Conservation (phyloP, 1,284 basidiomycete genomes). For the Cryptococcus sp. region DNA sequence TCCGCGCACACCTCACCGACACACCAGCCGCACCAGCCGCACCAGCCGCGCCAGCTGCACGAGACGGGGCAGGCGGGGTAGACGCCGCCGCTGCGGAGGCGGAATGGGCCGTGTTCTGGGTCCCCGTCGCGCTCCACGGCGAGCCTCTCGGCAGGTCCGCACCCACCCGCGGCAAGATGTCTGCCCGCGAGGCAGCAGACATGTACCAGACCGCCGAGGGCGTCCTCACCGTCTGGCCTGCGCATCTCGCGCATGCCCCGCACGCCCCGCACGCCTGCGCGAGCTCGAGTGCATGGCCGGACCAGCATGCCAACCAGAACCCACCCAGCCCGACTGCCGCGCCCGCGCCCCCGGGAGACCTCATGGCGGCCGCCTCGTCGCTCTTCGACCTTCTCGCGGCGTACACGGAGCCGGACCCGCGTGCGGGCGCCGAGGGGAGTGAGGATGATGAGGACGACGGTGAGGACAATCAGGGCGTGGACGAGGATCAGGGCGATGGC, state of each 20-base stretch:
- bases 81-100: neutral
- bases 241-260: conserved; percentile 20
- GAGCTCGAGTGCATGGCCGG: too few relatives aligned
- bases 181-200: conserved; percentile 9
- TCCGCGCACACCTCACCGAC: neutral
- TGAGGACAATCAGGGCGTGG: too few relatives aligned
- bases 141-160: neutral
- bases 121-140: conserved; percentile 14
- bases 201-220: conserved; percentile 22
- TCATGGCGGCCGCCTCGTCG: conserved; percentile 28
- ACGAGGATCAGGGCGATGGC: too few relatives aligned
- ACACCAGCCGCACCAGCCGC: too few relatives aligned
- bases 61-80: conserved; percentile 17
- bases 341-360: conserved; percentile 15
- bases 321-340: neutral
- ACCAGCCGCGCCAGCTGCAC: too few relatives aligned
- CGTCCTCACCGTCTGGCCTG: conserved; percentile 42
- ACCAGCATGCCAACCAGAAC: too few relatives aligned
- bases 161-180: conserved; percentile 1
- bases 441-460: conserved; percentile 13
- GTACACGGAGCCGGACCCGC: conserved; percentile 24
- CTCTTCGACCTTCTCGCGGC: conserved; percentile 35
- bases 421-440: conserved; percentile 10
- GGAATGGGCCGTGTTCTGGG: conserved; percentile 38
- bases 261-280: neutral